Evolutionary conservation across 1,284 basidiomycete species (phyloP).

Genomic region (Neonothopanus nambi): DNA sequence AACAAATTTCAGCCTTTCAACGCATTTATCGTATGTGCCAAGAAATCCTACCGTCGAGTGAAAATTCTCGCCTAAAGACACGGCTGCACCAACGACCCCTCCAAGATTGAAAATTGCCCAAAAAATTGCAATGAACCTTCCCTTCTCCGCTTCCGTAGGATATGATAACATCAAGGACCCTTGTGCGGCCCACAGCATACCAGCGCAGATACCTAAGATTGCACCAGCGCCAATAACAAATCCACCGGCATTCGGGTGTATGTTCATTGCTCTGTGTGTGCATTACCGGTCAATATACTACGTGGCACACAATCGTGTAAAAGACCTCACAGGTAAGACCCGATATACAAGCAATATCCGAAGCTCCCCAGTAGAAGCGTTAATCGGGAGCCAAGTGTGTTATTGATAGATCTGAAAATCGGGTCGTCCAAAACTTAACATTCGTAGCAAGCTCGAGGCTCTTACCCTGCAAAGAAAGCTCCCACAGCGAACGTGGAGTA

Average conservation of each 20-base stretch:
- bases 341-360: conserved; percentile 76
- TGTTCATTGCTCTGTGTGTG: conserved; percentile 59
- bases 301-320: background rate
- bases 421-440: conserved; percentile 1
- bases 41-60: conserved; percentile 7
- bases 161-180: conserved; percentile 68
- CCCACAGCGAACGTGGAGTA: conserved; percentile 69
- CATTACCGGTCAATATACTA: background rate
- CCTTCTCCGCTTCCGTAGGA: conserved; percentile 60
- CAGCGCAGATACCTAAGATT: conserved; percentile 49
- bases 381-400: conserved; percentile 70
- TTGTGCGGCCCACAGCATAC: conserved; percentile 68
- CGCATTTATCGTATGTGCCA: background rate
- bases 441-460: conserved; percentile 24
- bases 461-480: conserved; percentile 67
- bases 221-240: conserved; percentile 81
- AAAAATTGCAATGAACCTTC: conserved; percentile 60
- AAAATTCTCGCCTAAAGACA: conserved; percentile 13
- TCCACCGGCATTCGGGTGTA: conserved; percentile 55
- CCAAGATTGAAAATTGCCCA: conserved; percentile 73
- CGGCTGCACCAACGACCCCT: conserved; percentile 53
- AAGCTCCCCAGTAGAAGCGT: conserved; percentile 72
- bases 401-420: conserved; percentile 63
- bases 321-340: conserved; percentile 61
- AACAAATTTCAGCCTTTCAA: background rate